Percentiles rank a stretch among this genome's conserved stretches.
Conservation (phyloP, 2,329 filamentous ascomycete species). For the Dactylellina parvicollis region DNA sequence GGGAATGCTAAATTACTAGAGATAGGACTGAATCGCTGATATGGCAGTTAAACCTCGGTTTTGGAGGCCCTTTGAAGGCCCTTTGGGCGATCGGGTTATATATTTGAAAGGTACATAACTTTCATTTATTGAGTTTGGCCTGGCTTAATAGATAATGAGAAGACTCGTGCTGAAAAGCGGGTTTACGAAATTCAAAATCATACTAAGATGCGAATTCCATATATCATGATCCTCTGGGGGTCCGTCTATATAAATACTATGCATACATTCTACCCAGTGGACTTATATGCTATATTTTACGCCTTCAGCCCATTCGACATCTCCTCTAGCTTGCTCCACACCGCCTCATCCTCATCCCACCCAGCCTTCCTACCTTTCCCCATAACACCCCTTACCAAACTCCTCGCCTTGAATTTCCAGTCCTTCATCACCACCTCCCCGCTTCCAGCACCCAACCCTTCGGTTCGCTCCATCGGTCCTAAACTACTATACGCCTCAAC, state of each 20-base stretch:
- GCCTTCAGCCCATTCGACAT: constrained; percentile 16
- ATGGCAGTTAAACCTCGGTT: too few relatives aligned
- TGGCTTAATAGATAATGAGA: too few relatives aligned
- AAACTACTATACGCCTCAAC: constrained; percentile 85
- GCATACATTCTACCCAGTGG: background rate
- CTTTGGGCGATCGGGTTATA: too few relatives aligned
- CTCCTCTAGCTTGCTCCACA: constrained; percentile 28
- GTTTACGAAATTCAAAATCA: too few relatives aligned
- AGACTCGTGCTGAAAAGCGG: too few relatives aligned
- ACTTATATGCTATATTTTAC: background rate
- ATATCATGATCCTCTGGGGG: too few relatives aligned
- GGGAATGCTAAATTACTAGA: too few relatives aligned
- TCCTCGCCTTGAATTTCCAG: constrained; percentile 90
- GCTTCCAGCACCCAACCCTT: constrained; percentile 65
- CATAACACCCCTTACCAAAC: constrained; percentile 82
- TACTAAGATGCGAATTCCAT: too few relatives aligned
- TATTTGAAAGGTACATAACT: too few relatives aligned
- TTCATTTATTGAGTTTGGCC: too few relatives aligned
- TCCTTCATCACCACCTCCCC: constrained; percentile 75
- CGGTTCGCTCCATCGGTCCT: constrained; percentile 70
- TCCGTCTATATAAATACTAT: background rate
- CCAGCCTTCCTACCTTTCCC: constrained; percentile 82
- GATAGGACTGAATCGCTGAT: too few relatives aligned
- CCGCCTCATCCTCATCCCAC: constrained; percentile 72
- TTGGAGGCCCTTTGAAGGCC: too few relatives aligned